Evolutionary conservation across 257 asterid species (phyloP), one percentile per base, ranked within the genome.

Genomic region (Solanum ossicruentum): DNA sequence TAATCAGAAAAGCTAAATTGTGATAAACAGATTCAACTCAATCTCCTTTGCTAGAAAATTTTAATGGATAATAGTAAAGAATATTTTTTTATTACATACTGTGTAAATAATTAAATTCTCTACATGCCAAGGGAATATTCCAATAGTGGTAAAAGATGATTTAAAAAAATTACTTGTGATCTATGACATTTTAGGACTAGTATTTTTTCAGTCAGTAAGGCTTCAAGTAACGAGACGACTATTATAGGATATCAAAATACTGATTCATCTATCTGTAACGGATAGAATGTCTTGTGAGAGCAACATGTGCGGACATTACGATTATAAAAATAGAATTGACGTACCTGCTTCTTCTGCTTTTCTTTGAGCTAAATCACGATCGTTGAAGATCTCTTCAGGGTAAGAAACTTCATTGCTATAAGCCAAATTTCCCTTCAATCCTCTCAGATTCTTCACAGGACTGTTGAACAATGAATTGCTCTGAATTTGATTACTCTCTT

Each of bases 301-400:
- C 23, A 21, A 3, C 8, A 0, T 0, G 41, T 21, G 1, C 20
- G 1, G 2, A 73, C 8, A 7, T 11, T 12, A 73, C 3, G 18
- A 8, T 47, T 21, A 47, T 21, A 66, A 47, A 26, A 58, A 56
- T 2, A 58, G 5, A 49, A 41, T 21, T 10, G 11, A 84, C 26
- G 21, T 87, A 94, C 97, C 98, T 89, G 98, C 92, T 92, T 92
- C 95, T 17, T 93, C 97, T n/a, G 98, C 96, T 92, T 93, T 95
- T 81, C 98, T 85, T 32, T 92, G 97, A 18, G 98, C 98, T 86
- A 95, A 88, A 84, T 91, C 98, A 10, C 88, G 95, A 81, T 95
- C 96, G 57, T 87, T 90, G 90, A 93, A 90, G 65, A 86, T 89
- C 70, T 93, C 97, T 43, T 92, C 98, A 3, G 91, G 86, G 55